A percentile compares a stretch with the other conserved stretches of the same genome.
phyloP scores from a whole-genome alignment of 2,329 filamentous ascomycete species.

The Nemania abortiva region DNA sequence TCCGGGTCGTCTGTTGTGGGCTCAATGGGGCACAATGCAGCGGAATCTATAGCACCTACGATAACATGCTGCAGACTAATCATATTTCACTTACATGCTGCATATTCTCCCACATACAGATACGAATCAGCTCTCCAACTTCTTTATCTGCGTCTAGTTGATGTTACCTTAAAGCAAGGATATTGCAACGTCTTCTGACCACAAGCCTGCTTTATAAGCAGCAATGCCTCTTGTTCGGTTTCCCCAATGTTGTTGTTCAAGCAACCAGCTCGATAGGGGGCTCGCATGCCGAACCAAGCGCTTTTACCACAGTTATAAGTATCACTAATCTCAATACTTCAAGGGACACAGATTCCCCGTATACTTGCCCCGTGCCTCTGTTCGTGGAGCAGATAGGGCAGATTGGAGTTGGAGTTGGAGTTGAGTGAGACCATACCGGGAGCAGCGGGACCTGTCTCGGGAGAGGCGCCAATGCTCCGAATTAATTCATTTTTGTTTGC shows the following conservation, averaged over 20 bases:
- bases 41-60: background rate
- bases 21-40: background rate
- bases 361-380: no score
- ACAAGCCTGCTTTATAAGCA: constrained; percentile 31
- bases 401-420: constrained; percentile 3
- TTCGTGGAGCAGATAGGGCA: background rate
- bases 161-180: constrained; percentile 26
- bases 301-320: background rate
- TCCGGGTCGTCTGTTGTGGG: constrained; percentile 12
- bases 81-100: constrained; percentile 7
- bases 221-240: background rate
- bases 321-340: background rate
- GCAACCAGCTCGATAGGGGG: background rate
- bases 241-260: constrained; percentile 8
- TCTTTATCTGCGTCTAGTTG: constrained; percentile 12
- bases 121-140: constrained; percentile 8
- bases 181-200: constrained; percentile 32
- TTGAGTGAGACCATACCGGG: background rate
- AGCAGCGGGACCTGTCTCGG: constrained; percentile 1
- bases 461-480: background rate
- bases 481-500: background rate
- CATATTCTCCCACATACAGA: constrained; percentile 28
- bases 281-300: constrained; percentile 12
- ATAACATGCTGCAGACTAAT: constrained; percentile 13
- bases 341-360: background rate